Conservation (phyloP, 2,329 filamentous ascomycete species). For the Podosphaera leucotricha region DNA sequence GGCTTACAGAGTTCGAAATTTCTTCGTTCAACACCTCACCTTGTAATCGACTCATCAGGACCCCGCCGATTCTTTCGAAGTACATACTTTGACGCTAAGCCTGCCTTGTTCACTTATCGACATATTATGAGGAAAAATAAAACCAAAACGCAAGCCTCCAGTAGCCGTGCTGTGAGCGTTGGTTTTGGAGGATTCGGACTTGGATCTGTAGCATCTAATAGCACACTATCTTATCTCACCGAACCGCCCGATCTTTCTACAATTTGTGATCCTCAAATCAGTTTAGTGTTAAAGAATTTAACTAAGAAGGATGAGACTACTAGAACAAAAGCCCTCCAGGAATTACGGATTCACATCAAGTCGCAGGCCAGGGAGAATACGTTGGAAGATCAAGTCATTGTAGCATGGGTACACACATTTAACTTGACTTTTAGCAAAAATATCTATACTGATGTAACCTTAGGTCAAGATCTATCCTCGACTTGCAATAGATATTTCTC, state of each 20-base stretch:
- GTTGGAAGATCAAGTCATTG: conserved; percentile 59
- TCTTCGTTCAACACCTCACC: no score
- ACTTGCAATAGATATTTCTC: conserved; percentile 69
- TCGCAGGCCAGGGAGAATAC: conserved; percentile 28
- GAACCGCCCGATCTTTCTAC: conserved; percentile 61
- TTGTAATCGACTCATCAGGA: no score
- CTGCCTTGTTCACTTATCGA: no score
- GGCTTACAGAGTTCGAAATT: no score
- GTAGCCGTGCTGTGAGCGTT: conserved; percentile 15
- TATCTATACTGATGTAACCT: conserved; percentile 1
- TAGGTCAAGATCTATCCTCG: conserved; percentile 73
- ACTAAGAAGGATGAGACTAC: conserved; percentile 85
- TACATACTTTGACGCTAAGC: no score
- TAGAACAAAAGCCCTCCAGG: conserved; percentile 74
- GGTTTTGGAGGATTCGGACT: conserved; percentile 14
- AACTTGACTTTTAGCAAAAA: neutral
- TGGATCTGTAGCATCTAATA: conserved; percentile 18
- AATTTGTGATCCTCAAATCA: conserved; percentile 57
- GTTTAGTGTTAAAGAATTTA: conserved; percentile 81
- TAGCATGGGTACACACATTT: conserved; percentile 51
- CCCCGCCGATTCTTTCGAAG: no score
- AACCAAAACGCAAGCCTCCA: conserved; percentile 16
- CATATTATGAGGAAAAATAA: conserved; percentile 11
- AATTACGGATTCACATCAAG: conserved; percentile 44
- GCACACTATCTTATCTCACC: conserved; percentile 58